These are phyloP conservation scores for Clavispora carvajalis DNA, from an alignment of 805 yeast species.

Conservation along the genomic window DNA sequence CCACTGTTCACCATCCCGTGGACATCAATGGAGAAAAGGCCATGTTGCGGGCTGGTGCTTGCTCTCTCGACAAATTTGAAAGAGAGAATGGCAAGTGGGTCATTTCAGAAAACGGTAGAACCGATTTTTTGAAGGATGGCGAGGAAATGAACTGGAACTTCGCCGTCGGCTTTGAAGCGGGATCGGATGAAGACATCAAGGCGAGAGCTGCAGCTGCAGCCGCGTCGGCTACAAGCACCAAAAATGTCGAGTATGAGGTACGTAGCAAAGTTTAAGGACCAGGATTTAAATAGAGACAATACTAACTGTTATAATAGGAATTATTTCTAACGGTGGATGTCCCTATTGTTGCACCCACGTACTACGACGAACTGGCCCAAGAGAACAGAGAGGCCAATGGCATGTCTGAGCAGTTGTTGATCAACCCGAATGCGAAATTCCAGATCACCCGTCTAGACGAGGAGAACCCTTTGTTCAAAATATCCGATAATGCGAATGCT, in stretches of 20 bases:
- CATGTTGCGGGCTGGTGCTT: constrained; percentile 67
- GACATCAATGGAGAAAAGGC: constrained; percentile 29
- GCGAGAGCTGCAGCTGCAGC: constrained; percentile 35
- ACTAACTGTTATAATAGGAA: constrained; percentile 15
- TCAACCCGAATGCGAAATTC: constrained; percentile 37
- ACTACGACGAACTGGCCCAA: constrained; percentile 10
- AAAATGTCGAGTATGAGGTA: constrained; percentile 14
- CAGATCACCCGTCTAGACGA: constrained; percentile 33
- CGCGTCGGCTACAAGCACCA: neutral
- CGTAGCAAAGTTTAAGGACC: constrained; percentile 6
- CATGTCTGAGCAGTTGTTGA: constrained; percentile 21
- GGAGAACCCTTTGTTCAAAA: constrained; percentile 30
- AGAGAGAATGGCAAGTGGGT: constrained; percentile 44
- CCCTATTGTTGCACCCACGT: constrained; percentile 16
- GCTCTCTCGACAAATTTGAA: constrained; percentile 68
- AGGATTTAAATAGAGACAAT: neutral
- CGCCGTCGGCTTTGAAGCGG: constrained; percentile 73
- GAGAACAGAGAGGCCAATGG: constrained; percentile 2
- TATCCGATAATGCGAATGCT: constrained; percentile 27
- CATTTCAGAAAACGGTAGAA: constrained; percentile 63
- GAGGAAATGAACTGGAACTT: constrained; percentile 96
- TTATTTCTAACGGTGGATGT: constrained; percentile 20
- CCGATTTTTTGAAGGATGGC: constrained; percentile 66
- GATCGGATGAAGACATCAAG: constrained; percentile 79
- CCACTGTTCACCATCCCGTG: constrained; percentile 46